These are phyloP conservation scores for Perilla frutescens DNA, from an alignment of 257 asterid species.

Conservation along the genomic window DNA sequence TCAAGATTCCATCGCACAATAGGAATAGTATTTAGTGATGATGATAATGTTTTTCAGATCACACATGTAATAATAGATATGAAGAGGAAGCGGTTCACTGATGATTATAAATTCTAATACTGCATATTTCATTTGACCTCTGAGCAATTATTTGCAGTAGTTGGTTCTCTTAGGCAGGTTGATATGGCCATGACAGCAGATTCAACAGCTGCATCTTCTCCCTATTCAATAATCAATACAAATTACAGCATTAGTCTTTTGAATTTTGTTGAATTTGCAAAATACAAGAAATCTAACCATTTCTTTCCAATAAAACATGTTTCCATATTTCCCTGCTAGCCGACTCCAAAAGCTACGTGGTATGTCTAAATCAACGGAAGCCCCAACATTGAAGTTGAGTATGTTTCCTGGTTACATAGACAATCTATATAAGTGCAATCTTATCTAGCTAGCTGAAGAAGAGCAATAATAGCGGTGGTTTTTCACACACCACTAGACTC, in stretches of 20 bases:
- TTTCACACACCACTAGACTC: constrained; percentile 9
- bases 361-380: constrained; percentile 82
- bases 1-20: no score
- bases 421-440: not conserved
- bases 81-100: no score
- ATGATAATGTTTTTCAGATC: no score
- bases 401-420: constrained; percentile 70
- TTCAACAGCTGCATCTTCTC: constrained; percentile 83
- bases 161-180: constrained; percentile 81
- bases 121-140: constrained; percentile 53
- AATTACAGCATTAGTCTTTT: no score
- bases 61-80: no score
- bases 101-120: no score
- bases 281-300: constrained; percentile 50
- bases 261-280: not conserved
- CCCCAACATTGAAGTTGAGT: constrained; percentile 89
- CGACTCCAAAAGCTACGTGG: constrained; percentile 98
- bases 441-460: not conserved
- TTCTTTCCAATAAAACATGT: constrained; percentile 94
- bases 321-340: constrained; percentile 89
- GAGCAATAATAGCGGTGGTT: not conserved
- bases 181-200: constrained; percentile 90
- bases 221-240: constrained; percentile 45
- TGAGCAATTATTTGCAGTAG: constrained; percentile 69
- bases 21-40: no score